Base-by-base conservation (phyloP, 2,329 filamentous ascomycete genomes). In the Apiospora marii region DNA sequence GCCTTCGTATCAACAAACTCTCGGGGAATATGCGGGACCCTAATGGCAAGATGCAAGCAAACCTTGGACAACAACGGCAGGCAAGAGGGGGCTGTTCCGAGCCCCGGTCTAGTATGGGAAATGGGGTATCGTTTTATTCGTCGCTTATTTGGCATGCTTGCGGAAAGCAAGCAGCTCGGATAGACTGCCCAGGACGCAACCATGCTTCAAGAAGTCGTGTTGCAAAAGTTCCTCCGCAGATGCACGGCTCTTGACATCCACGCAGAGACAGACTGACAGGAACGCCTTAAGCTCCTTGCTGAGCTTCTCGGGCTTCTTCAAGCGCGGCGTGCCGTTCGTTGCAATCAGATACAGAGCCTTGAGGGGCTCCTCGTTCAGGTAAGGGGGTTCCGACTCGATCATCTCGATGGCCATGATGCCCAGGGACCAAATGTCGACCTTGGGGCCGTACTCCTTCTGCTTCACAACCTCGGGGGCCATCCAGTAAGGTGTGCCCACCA, bases 381-480 rank as follows among this genome's bases (percentile, higher is more conserved):
- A 99, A 0, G 96, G 96, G 7, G 96, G 96, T 83, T 99, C 96
- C 24, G 94, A 97, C 82, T 99, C 96, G 80, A 98, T 98, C 96
- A 99, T 98, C 84, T 99, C 96, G 80, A 99, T 98, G 34, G 96
- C 96, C 96, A 98, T 99, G 85, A 99, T 99, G 80, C 96, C 96
- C 74, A 99, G 87, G 43, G 95, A 98, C 96, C 96, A 99, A 81
- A 98, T 98, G 81, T 99, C 96, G 75, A 98, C 96, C 87, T 98
- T 98, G 80, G 94, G 93, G 51, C 96, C 96, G 80, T 99, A 99
- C 83, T 98, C 96, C 86, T 98, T 98, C 83, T 98, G 96, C 86
- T 98, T 98, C 81, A 99, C 96, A 64, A 99, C 96, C 84, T 99
- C 96, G 49, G 96, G 96, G 12, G 96, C 96, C 96, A 99, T 99